Evolutionary conservation across 495 filamentous ascomycete genomes (phyloP).

Genomic region (Coniosporium apollinis): DNA sequence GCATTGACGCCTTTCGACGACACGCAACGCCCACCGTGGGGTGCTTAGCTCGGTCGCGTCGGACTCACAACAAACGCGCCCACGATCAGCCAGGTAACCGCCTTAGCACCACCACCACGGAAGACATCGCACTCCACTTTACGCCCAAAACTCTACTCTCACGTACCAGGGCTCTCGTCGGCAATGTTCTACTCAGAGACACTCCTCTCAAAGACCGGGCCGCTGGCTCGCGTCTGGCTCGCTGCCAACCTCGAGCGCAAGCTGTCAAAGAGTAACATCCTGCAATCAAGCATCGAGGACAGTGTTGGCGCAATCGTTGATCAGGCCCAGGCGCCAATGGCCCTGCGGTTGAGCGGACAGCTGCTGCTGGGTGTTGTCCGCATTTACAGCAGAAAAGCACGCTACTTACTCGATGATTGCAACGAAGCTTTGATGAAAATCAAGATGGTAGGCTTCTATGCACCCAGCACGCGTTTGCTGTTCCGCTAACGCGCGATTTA

Average conservation of each 20-base stretch:
- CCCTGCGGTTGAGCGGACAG: conserved; percentile 82
- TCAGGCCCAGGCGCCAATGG: conserved; percentile 87
- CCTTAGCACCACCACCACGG: too few species aligned
- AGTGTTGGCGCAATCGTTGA: conserved; percentile 90
- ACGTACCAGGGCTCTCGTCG: too few species aligned
- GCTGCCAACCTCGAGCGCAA: conserved; percentile 96
- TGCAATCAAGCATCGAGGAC: conserved; percentile 81
- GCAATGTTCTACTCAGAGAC: conserved; percentile 96
- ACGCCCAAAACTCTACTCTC: too few species aligned
- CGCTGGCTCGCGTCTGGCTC: conserved; percentile 92
- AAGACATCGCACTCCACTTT: conserved; percentile 2
- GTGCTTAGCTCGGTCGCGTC: too few species aligned
- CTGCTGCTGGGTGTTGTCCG: conserved; percentile 87
- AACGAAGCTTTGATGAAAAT: conserved; percentile 95
- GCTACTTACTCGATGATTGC: conserved; percentile 91
- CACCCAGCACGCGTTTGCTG: not conserved
- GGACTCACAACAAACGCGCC: too few species aligned
- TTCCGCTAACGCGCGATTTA: conserved; percentile 6
- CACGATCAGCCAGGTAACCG: too few species aligned
- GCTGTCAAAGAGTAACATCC: conserved; percentile 82
- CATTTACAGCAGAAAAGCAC: conserved; percentile 93
- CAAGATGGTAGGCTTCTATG: conserved; percentile 82
- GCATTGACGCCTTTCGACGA: too few species aligned
- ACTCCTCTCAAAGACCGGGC: conserved; percentile 88
- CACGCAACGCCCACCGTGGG: too few species aligned